A percentile compares a stretch with the other conserved stretches of the same genome.
These are phyloP conservation scores for Lipomyces orientalis DNA, from an alignment of 805 yeast genomes.

Conservation along the genomic window DNA sequence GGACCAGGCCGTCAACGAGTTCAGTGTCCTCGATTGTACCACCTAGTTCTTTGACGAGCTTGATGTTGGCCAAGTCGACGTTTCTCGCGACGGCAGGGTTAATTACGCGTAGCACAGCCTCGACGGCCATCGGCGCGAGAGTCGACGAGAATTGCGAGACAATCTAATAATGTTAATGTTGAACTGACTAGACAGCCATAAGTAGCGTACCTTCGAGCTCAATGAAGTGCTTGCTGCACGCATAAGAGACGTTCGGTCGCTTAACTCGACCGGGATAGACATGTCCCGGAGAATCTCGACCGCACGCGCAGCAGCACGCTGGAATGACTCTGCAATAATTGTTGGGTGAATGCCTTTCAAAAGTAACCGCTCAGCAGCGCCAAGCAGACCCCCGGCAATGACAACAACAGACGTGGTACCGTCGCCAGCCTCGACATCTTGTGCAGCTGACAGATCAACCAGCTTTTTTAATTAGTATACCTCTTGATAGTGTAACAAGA, in stretches of 20 bases:
- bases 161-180: slow-evolving; percentile 48
- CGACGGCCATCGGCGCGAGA: slow-evolving; percentile 93
- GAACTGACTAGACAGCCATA: background rate
- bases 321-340: slow-evolving; percentile 90
- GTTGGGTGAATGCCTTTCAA: slow-evolving; percentile 94
- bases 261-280: slow-evolving; percentile 79
- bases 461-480: slow-evolving; percentile 41
- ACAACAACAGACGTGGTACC: slow-evolving; percentile 98
- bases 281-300: slow-evolving; percentile 82
- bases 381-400: slow-evolving; percentile 88
- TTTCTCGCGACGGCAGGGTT: slow-evolving; percentile 62
- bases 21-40: slow-evolving; percentile 98
- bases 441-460: slow-evolving; percentile 97
- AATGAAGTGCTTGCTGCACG: slow-evolving; percentile 95
- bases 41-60: slow-evolving; percentile 91
- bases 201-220: slow-evolving; percentile 66
- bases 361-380: slow-evolving; percentile 91
- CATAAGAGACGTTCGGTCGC: slow-evolving; percentile 80
- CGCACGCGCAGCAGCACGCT: slow-evolving; percentile 82
- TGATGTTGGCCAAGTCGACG: slow-evolving; percentile 86
- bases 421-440: slow-evolving; percentile 99
- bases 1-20: slow-evolving; percentile 88
- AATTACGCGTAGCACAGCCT: slow-evolving; percentile 81
- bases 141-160: slow-evolving; percentile 88
- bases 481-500: background rate